phyloP scores from a whole-genome alignment of 305 asterid species.

The Fraxinus baroniana region DNA sequence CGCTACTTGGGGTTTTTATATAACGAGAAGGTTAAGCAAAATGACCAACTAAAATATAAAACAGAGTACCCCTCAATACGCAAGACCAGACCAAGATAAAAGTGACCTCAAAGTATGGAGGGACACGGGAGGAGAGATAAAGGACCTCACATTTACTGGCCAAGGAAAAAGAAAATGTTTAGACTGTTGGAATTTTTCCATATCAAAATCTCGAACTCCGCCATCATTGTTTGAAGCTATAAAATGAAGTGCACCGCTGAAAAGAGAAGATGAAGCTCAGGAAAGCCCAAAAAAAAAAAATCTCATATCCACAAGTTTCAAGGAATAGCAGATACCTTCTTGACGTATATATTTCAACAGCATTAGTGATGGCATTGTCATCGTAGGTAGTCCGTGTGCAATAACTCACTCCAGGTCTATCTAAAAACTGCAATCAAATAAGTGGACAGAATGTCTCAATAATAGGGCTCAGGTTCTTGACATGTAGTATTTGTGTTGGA shows the following conservation, averaged over 20 bases:
- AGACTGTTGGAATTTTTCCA: slow-evolving; percentile 71
- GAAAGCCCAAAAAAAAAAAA: neutral
- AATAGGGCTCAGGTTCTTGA: neutral
- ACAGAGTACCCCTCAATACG: neutral
- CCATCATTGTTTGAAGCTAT: slow-evolving; percentile 82
- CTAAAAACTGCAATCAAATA: slow-evolving; percentile 58
- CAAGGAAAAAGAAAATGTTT: slow-evolving; percentile 70
- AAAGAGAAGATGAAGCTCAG: slow-evolving; percentile 28
- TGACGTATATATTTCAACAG: slow-evolving; percentile 74
- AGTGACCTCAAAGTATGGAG: neutral
- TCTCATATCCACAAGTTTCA: neutral
- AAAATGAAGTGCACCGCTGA: slow-evolving; percentile 89
- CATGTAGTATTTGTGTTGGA: neutral
- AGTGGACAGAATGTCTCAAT: slow-evolving; percentile 1
- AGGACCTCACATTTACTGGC: slow-evolving; percentile 88
- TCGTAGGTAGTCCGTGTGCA: slow-evolving; percentile 90
- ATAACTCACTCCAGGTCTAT: slow-evolving; percentile 81
- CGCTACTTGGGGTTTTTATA: neutral
- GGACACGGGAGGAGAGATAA: neutral
- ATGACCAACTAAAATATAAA: neutral
- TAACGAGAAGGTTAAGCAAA: neutral
- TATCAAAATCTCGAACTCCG: slow-evolving; percentile 81
- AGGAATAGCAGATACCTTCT: slow-evolving; percentile 49
- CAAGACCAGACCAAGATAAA: neutral
- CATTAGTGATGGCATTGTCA: slow-evolving; percentile 94